These are phyloP conservation scores for Aspergillus terreus DNA, from an alignment of 2,329 filamentous ascomycete species.

Conservation along the genomic window DNA sequence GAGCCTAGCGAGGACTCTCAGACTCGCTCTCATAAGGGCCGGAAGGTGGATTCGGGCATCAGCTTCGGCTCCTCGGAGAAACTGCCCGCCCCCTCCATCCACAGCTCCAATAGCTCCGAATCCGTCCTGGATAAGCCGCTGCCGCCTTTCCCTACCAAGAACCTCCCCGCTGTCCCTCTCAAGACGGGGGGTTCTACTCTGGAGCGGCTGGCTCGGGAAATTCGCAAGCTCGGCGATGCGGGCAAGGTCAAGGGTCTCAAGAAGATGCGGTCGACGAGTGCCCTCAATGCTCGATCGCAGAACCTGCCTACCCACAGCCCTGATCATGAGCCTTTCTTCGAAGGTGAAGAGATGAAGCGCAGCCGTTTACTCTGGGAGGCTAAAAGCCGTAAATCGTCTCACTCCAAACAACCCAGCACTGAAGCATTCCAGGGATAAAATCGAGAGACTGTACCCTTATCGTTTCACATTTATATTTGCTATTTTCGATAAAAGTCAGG, in stretches of 20 bases:
- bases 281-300: constrained; percentile 45
- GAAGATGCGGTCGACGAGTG: constrained; percentile 52
- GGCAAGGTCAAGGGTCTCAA: constrained; percentile 24
- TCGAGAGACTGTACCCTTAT: constrained; percentile 5
- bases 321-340: constrained; percentile 41
- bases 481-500: neutral
- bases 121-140: constrained; percentile 39
- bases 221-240: constrained; percentile 44
- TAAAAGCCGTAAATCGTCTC: constrained; percentile 32
- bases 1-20: constrained; percentile 25
- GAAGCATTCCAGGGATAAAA: constrained; percentile 13
- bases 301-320: constrained; percentile 29
- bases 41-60: constrained; percentile 62
- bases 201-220: constrained; percentile 57
- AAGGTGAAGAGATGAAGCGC: constrained; percentile 48
- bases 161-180: constrained; percentile 17
- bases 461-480: neutral
- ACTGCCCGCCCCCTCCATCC: constrained; percentile 36
- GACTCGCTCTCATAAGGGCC: constrained; percentile 40
- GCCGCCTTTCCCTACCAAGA: constrained; percentile 32
- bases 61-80: constrained; percentile 50
- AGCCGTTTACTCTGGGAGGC: constrained; percentile 48
- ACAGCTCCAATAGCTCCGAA: constrained; percentile 30
- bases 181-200: constrained; percentile 47
- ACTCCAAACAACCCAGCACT: constrained; percentile 20